phyloP scores from a whole-genome alignment of 192 early-diverging fungal species.

The Cetraspora pellucida region DNA sequence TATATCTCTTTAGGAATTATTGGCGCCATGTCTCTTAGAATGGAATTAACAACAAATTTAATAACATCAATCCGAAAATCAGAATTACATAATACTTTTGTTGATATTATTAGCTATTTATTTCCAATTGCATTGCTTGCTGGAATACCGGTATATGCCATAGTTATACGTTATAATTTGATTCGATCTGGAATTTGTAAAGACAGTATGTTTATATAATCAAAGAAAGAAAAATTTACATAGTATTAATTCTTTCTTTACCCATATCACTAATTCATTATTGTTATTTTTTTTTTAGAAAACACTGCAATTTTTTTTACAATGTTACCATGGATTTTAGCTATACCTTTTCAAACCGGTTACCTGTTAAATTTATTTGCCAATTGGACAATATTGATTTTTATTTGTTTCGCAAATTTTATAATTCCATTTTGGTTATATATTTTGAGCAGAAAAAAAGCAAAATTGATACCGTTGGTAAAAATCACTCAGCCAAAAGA shows the following conservation, averaged over 20 bases:
- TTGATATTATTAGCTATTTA: slow-evolving; percentile 47
- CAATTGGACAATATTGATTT: slow-evolving; percentile 65
- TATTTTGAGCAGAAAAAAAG: slow-evolving; percentile 25
- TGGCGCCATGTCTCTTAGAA: slow-evolving; percentile 52
- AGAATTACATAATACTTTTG: slow-evolving; percentile 33
- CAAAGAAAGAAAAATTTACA: no score
- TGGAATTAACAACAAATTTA: slow-evolving; percentile 42
- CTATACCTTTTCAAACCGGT: slow-evolving; percentile 70
- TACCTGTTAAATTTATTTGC: slow-evolving; percentile 53
- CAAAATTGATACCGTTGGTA: neutral
- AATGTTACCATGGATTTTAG: slow-evolving; percentile 62
- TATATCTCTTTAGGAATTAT: slow-evolving; percentile 56
- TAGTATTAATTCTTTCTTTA: no score
- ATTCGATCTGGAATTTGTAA: slow-evolving; percentile 52
- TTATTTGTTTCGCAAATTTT: slow-evolving; percentile 67
- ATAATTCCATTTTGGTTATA: slow-evolving; percentile 70
- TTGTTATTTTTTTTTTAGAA: neutral
- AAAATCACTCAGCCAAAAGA: neutral
- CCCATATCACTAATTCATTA: neutral
- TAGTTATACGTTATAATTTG: slow-evolving; percentile 63
- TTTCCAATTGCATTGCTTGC: slow-evolving; percentile 64
- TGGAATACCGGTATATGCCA: slow-evolving; percentile 70
- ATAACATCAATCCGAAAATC: slow-evolving; percentile 40
- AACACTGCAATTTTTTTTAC: slow-evolving; percentile 55
- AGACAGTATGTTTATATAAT: slow-evolving; percentile 35